Evolutionary conservation across 805 yeast species (phyloP), one percentile per base, ranked within the genome.

Genomic region (Ascoidea rubescens): DNA sequence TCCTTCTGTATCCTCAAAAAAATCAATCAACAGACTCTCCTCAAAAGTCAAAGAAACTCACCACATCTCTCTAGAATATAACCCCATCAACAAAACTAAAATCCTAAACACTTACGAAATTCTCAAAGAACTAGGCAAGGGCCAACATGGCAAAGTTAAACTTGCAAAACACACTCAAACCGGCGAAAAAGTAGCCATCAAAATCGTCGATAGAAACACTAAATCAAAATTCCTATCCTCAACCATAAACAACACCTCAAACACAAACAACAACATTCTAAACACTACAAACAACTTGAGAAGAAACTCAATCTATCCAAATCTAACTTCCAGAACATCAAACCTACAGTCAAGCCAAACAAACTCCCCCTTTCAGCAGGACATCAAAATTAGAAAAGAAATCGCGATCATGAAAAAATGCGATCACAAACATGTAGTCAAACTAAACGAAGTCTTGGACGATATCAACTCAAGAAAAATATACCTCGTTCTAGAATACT

Each of bases 111-210:
- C 95, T 0, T 93, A 90, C 64, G 99, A 93, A 66, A 86, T 93
- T 44, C 67, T 89, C 33, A 73, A 77, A 31, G 97, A 90, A 67
- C 72, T 93, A 32, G 99, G 99, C 8, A 74, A 86, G 43, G 99
- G 99, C n/a, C 96, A 90, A 65, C 98, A 91, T 67, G 98, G 99
- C n/a, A 91, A 88, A 65, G 99, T 93, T 47, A 93, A 93, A 64
- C 73, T 93, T 17, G 99, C 95, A 0, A 77, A 77, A 54, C 91
- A 90, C 63, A 66, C 82, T 52, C 72, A 76, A n/a, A 66, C 73
- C 5, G 71, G 75, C 48, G 80, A 76, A 57, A 70, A 79, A 37
- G 96, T 88, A n/a, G 99, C 99, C 4, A 89, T 93, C 52, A 93
- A 93, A 64, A 87, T 93, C 50, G 88, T 93, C 47, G 90, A 87